These are phyloP conservation scores for Naegleria lovaniensis DNA, from an alignment of 208 protist genomes.

Conservation along the genomic window DNA sequence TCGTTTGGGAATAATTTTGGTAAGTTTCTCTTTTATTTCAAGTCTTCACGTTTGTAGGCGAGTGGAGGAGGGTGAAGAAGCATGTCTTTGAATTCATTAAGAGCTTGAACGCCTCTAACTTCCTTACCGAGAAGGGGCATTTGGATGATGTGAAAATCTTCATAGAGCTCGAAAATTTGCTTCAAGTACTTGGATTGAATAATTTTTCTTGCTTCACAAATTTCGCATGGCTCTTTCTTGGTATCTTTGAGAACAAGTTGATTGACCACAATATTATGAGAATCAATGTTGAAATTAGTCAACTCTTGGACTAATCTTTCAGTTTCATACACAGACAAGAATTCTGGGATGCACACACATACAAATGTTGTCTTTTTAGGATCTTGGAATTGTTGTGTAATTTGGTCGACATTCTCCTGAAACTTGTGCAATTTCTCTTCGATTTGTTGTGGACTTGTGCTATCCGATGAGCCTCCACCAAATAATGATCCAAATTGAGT, in stretches of 20 bases:
- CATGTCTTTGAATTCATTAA: slow-evolving; percentile 54
- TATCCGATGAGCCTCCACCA: slow-evolving; percentile 21
- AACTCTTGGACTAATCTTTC: slow-evolving; percentile 95
- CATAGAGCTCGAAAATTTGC: slow-evolving; percentile 88
- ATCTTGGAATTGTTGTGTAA: slow-evolving; percentile 42
- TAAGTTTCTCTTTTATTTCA: slow-evolving; percentile 8
- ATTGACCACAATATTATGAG: slow-evolving; percentile 90
- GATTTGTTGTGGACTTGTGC: slow-evolving; percentile 32
- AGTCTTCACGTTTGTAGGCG: background rate
- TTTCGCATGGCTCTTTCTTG: slow-evolving; percentile 53
- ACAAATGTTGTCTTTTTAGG: slow-evolving; percentile 86
- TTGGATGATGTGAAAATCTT: slow-evolving; percentile 86
- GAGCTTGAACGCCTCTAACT: slow-evolving; percentile 68
- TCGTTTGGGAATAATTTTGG: too few species aligned
- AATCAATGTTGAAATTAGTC: slow-evolving; percentile 87
- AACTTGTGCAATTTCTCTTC: background rate
- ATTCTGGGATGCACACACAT: slow-evolving; percentile 97
- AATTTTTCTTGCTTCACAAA: slow-evolving; percentile 73
- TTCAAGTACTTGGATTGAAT: slow-evolving; percentile 90
- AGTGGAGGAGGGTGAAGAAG: background rate
- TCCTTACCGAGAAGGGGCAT: slow-evolving; percentile 81
- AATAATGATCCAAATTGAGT: slow-evolving; percentile 34
- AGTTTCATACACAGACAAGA: slow-evolving; percentile 97
- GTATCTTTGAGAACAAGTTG: slow-evolving; percentile 73
- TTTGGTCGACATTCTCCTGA: background rate